Conservation (phyloP, 345 rosid species). For the Gossypium raimondii region DNA sequence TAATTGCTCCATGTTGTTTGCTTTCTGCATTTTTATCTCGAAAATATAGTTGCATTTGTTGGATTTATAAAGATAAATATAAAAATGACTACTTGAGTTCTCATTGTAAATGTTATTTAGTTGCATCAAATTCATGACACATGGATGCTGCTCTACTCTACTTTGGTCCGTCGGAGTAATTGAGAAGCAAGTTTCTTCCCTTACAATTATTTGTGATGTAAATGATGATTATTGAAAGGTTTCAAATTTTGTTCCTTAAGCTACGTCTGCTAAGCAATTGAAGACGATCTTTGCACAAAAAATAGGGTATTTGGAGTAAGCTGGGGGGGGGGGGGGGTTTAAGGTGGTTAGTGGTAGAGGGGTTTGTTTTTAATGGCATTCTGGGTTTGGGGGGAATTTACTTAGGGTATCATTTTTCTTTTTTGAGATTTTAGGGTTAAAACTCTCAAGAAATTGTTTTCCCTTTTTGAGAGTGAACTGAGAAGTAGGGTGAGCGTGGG, state of each 20-base stretch:
- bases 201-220: neutral
- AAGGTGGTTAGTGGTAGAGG: too few relatives aligned
- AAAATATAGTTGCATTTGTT: conserved; percentile 22
- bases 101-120: neutral
- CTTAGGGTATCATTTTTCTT: too few relatives aligned
- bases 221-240: conserved; percentile 1
- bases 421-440: too few relatives aligned
- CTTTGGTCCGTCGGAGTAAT: conserved; percentile 1
- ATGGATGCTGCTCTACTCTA: neutral
- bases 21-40: neutral
- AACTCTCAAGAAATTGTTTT: too few relatives aligned
- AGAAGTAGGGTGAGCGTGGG: too few relatives aligned
- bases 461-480: too few relatives aligned
- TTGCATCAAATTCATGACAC: neutral
- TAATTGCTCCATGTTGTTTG: neutral
- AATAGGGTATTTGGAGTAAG: too few relatives aligned
- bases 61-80: conserved; percentile 18
- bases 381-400: too few relatives aligned
- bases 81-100: conserved; percentile 8
- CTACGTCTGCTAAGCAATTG: neutral
- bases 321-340: too few relatives aligned
- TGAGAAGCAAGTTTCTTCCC: neutral
- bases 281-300: neutral
- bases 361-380: too few relatives aligned
- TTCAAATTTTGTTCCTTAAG: conserved; percentile 12